phyloP scores from a whole-genome alignment of 225 moss, liverwort and hornwort species.

The Bryoerythrophyllum caledonicum region DNA sequence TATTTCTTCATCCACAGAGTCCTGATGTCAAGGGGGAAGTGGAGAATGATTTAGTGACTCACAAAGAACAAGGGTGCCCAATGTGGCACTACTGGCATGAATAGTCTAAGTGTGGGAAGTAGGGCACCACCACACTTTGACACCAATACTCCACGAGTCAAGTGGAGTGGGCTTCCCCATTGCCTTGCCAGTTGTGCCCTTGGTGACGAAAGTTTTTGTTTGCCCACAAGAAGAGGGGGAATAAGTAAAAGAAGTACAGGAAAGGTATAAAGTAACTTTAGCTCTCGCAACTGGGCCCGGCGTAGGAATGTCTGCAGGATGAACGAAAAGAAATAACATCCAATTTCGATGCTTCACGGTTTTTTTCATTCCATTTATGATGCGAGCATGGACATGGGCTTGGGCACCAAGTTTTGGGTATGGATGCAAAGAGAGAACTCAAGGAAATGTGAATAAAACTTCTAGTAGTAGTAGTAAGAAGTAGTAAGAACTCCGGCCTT shows the following conservation, averaged over 20 bases:
- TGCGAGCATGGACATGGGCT: not conserved
- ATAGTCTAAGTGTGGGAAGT: not conserved
- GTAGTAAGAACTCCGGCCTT: too few species aligned
- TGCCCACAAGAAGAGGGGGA: too few species aligned
- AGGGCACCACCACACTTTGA: not conserved
- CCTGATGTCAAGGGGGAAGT: not conserved
- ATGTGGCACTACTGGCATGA: not conserved
- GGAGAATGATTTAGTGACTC: not conserved
- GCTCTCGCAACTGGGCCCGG: fast-evolving
- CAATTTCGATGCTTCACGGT: too few species aligned
- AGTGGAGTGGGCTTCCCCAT: not conserved
- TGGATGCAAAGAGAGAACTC: too few species aligned
- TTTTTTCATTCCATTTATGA: not conserved
- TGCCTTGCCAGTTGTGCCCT: not conserved
- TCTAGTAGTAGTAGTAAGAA: too few species aligned
- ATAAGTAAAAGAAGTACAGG: too few species aligned
- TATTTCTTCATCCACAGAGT: too few species aligned
- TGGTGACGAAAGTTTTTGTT: not conserved
- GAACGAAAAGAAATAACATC: not conserved
- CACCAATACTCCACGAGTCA: not conserved
- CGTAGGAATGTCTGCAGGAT: not conserved
- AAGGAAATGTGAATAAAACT: too few species aligned
- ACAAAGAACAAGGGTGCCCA: not conserved
- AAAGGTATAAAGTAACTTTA: too few species aligned
- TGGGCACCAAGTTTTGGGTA: not conserved